Conservation (phyloP, 345 rosid genomes). For the Aegle marmelos region DNA sequence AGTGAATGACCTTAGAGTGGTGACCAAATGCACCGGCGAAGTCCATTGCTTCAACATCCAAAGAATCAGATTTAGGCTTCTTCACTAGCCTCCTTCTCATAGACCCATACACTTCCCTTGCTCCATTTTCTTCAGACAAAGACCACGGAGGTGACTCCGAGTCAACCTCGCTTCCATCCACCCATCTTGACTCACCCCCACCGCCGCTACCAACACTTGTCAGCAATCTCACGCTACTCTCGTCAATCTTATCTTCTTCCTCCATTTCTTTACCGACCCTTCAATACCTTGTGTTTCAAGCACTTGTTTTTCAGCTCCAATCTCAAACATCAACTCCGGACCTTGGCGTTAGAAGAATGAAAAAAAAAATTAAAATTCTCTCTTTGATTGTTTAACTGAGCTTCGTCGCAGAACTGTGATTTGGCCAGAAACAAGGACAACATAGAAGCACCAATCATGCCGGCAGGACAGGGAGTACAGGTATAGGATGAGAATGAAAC, state of each 20-base stretch:
- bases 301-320: neutral
- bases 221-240: constrained; percentile 43
- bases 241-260: constrained; percentile 77
- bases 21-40: constrained; percentile 60
- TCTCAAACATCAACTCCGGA: neutral
- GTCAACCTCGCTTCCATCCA: constrained; percentile 84
- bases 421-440: neutral
- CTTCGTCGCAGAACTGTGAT: neutral
- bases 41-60: constrained; percentile 98
- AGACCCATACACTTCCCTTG: constrained; percentile 45
- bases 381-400: neutral
- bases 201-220: constrained; percentile 31
- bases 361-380: too few species aligned
- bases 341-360: too few species aligned
- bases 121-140: constrained; percentile 36
- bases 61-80: constrained; percentile 72
- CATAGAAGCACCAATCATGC: neutral
- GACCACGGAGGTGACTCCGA: constrained; percentile 53
- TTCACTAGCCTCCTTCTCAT: constrained; percentile 73
- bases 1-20: constrained; percentile 46
- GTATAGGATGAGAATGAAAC: neutral
- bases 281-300: constrained; percentile 4
- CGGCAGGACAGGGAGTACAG: neutral
- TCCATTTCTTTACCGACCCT: constrained; percentile 35
- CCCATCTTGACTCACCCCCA: constrained; percentile 84